Base-by-base conservation (phyloP, 495 filamentous ascomycete genomes). In the Penicillium antarcticum region DNA sequence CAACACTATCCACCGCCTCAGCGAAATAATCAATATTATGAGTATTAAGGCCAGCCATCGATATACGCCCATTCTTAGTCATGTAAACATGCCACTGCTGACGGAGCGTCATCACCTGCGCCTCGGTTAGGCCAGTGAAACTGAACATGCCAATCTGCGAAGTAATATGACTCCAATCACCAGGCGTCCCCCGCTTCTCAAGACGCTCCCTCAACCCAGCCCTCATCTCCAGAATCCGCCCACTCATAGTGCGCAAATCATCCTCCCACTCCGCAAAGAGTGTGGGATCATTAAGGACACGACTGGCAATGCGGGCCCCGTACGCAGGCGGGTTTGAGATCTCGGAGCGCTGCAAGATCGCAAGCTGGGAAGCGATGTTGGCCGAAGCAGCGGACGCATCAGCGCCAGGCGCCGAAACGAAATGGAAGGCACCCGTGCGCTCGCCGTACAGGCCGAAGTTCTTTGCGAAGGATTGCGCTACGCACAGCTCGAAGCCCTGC, bases 141-240 rank as follows among this genome's bases (percentile, higher is more conserved):
- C 87, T 92, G 74, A 99, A 99, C 94, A 99, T 99, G 61, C 94
- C 94, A 68, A 99, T 99, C 80, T 99, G 94, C 54, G 94, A 87
- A 8, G 91, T 95, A 66, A 99, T 95, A 70, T 99, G 94, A 50
- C 89, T 87, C 94, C 94, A 98, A 10, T 80, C 84, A 4, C 94
- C 95, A 0, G 92, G 92, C 1, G 94, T 97, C 2, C 81, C 85
- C 35, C 66, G 68, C 56, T 84, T 81, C 70, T 95, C 91, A 2
- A 99, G 76, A 58, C 91, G 89, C 47, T 69, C 67, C 12, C 88
- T 77, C 56, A 99, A 65, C 12, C 81, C 82, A 58, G 79, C 80
- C 39, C 94, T 83, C 94, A 97, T 97, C 60, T 83, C 81, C 47
- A 85, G 89, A 63, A 99, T 97, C 36, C 94, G 83, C 19, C 94